Percentiles rank a stretch among this genome's conserved stretches.
Evolutionary conservation across 768 basidiomycete species (phyloP).

Genomic region (Boletus tomentosulus): DNA sequence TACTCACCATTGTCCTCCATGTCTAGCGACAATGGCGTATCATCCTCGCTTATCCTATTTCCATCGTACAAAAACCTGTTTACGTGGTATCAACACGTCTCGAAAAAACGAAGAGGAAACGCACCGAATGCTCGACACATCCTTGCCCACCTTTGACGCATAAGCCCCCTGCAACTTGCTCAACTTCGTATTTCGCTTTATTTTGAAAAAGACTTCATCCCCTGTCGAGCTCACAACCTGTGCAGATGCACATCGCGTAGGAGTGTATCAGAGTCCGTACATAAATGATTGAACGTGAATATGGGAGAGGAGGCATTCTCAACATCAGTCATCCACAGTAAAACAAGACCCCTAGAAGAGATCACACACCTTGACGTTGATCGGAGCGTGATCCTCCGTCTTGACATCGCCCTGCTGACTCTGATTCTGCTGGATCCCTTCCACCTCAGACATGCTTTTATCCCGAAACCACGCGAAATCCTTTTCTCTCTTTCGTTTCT

Average conservation of each 20-base stretch:
- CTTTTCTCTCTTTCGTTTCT: background rate
- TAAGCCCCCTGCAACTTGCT: conserved; percentile 93
- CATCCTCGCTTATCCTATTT: conserved; percentile 77
- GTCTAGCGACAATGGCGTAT: conserved; percentile 78
- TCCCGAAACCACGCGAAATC: background rate
- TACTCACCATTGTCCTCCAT: conserved; percentile 86
- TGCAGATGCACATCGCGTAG: background rate
- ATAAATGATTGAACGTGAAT: background rate
- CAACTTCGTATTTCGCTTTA: conserved; percentile 88
- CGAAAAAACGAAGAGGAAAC: background rate
- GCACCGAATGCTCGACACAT: conserved; percentile 82
- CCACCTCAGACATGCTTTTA: conserved; percentile 11
- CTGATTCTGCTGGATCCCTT: conserved; percentile 25
- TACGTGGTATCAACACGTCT: background rate
- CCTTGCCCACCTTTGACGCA: conserved; percentile 89
- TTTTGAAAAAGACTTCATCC: conserved; percentile 96
- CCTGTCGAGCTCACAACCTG: conserved; percentile 74
- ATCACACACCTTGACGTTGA: conserved; percentile 72
- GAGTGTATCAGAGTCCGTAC: background rate
- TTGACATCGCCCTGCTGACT: conserved; percentile 40
- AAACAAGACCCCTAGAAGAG: background rate
- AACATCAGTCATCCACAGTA: background rate
- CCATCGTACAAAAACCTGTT: conserved; percentile 90
- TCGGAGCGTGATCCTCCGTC: conserved; percentile 55
- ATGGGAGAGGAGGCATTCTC: background rate